Conservation (phyloP, 352 stramenopile species). For the Globisporangium radiosum region DNA sequence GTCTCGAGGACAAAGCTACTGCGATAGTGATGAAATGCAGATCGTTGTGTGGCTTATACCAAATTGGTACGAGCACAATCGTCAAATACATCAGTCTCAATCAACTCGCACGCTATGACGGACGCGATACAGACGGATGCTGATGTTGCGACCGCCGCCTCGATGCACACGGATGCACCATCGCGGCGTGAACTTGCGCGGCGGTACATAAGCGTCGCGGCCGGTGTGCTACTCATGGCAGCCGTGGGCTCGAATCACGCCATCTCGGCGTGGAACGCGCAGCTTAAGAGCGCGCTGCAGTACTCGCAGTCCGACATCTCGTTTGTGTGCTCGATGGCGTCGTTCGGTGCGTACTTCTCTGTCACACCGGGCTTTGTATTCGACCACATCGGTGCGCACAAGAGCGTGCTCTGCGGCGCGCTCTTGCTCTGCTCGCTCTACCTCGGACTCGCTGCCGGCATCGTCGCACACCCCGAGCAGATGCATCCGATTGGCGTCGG, state of each 20-base stretch:
- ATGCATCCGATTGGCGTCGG: conserved; percentile 51
- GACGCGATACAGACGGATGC: not conserved
- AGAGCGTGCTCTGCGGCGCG: conserved; percentile 41
- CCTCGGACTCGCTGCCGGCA: conserved; percentile 28
- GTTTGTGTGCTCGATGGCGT: conserved; percentile 70
- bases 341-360: conserved; percentile 75
- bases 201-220: conserved; percentile 41
- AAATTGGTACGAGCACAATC: not conserved
- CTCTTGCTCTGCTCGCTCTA: conserved; percentile 35
- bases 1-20: not conserved
- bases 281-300: conserved; percentile 43
- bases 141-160: not conserved
- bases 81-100: no score
- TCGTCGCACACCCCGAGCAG: conserved; percentile 18
- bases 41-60: not conserved
- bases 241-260: conserved; percentile 67
- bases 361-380: conserved; percentile 60
- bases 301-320: conserved; percentile 75
- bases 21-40: not conserved
- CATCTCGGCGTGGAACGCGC: conserved; percentile 73
- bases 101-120: no score
- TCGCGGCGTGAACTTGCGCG: conserved; percentile 11
- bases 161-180: no score
- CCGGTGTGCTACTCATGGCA: conserved; percentile 50
- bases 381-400: conserved; percentile 56